These are phyloP conservation scores for Naganishia kalamii DNA, from an alignment of 768 basidiomycete genomes.

Conservation along the genomic window DNA sequence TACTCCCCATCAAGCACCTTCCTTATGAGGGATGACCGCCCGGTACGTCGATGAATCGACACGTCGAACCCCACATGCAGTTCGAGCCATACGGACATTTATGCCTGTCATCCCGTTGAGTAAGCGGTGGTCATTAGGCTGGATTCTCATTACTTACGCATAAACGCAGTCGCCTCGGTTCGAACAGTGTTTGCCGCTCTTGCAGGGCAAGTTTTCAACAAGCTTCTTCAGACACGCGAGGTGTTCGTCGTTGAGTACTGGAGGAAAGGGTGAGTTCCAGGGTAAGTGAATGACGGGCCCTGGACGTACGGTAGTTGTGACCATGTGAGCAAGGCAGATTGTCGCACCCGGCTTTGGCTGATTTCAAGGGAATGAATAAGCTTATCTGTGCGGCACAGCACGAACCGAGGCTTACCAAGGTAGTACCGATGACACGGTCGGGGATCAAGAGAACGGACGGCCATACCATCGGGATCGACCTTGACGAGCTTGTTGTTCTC, in stretches of 20 bases:
- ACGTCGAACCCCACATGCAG: not conserved
- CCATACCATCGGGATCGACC: not conserved
- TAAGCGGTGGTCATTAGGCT: not conserved
- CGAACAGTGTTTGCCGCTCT: not conserved
- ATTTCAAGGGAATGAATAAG: not conserved
- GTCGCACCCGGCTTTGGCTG: not conserved
- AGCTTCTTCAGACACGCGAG: not conserved
- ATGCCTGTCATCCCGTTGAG: not conserved
- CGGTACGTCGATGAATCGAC: not conserved
- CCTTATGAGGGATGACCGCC: not conserved
- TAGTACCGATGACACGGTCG: constrained; percentile 1
- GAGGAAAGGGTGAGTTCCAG: not conserved
- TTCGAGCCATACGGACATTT: not conserved
- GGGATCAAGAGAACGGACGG: not conserved
- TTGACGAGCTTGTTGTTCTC: not conserved
- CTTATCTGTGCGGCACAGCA: not conserved
- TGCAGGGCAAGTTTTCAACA: not conserved
- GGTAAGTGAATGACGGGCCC: too few relatives aligned
- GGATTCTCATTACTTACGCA: not conserved
- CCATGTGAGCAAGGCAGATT: not conserved
- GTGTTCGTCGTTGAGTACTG: not conserved
- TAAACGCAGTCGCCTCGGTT: not conserved
- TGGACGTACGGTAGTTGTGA: not conserved
- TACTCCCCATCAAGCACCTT: too few relatives aligned
- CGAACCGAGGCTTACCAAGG: not conserved